Evolutionary conservation across 495 filamentous ascomycete genomes (phyloP).

Genomic region (Staphylotrichum longicolle): DNA sequence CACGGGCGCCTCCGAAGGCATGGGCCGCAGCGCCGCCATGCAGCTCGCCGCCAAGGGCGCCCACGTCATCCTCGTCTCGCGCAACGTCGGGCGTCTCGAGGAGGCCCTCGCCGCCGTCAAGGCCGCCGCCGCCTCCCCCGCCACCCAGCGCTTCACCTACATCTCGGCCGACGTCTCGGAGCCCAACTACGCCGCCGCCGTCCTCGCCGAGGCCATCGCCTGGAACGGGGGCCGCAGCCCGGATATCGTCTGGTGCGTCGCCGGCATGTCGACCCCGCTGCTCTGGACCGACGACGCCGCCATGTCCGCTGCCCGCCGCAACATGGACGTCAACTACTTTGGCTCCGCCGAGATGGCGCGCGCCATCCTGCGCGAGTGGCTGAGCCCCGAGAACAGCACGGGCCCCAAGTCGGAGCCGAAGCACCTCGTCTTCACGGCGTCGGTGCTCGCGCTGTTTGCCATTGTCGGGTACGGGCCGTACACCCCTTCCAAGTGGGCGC

Average conservation of each 20-base stretch:
- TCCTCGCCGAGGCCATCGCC: slow-evolving; percentile 69
- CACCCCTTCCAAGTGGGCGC: slow-evolving; percentile 78
- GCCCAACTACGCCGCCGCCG: slow-evolving; percentile 60
- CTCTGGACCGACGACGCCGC: slow-evolving; percentile 72
- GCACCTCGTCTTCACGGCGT: slow-evolving; percentile 87
- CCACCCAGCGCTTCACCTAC: slow-evolving; percentile 73
- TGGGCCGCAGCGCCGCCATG: slow-evolving; percentile 72
- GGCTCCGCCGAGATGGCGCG: slow-evolving; percentile 85
- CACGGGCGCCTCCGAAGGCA: slow-evolving; percentile 90
- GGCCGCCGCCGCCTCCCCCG: slow-evolving; percentile 56
- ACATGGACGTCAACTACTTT: slow-evolving; percentile 94
- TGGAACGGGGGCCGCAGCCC: slow-evolving; percentile 78
- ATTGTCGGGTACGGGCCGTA: slow-evolving; percentile 86
- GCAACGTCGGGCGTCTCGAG: slow-evolving; percentile 72
- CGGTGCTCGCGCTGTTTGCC: slow-evolving; percentile 69
- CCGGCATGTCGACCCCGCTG: slow-evolving; percentile 70
- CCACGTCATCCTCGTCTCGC: slow-evolving; percentile 79
- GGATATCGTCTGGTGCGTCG: slow-evolving; percentile 90
- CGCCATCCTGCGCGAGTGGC: slow-evolving; percentile 59
- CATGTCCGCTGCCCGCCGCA: slow-evolving; percentile 60
- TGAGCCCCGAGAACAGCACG: slow-evolving; percentile 45
- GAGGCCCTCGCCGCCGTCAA: slow-evolving; percentile 63
- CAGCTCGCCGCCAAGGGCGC: slow-evolving; percentile 81
- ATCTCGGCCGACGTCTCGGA: slow-evolving; percentile 81
- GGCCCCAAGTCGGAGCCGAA: slow-evolving; percentile 48